Conservation (phyloP, 2,329 filamentous ascomycete genomes). For the Beauveria scarabaeidicola region DNA sequence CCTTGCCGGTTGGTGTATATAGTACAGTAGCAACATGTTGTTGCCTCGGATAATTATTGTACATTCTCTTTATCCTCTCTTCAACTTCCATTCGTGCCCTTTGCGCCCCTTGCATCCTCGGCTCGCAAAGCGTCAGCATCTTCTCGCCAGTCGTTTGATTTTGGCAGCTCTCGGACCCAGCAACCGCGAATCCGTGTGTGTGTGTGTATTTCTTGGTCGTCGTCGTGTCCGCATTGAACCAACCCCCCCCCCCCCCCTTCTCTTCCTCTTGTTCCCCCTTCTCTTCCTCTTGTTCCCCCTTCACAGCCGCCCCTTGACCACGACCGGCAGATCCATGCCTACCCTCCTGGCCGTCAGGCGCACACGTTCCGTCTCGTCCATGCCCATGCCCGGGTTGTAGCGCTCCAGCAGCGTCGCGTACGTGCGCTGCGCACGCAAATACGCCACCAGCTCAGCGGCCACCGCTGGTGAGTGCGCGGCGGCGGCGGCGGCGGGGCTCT, state of each 20-base stretch:
- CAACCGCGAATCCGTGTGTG: background rate
- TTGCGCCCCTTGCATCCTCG: background rate
- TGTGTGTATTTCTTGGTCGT: background rate
- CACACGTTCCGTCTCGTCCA: conserved; percentile 79
- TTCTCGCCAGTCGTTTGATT: background rate
- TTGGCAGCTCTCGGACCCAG: too few species aligned
- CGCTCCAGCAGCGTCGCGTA: conserved; percentile 77
- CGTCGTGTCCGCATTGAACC: too few species aligned
- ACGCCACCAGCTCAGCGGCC: conserved; percentile 71
- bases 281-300: background rate
- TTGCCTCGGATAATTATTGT: background rate
- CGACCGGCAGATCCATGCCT: conserved; percentile 77
- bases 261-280: background rate
- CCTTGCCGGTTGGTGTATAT: background rate
- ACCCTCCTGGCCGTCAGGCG: conserved; percentile 77
- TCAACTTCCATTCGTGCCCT: background rate
- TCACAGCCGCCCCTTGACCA: conserved; percentile 30
- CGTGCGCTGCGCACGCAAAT: conserved; percentile 74
- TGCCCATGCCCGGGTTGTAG: conserved; percentile 88
- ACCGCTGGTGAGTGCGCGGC: conserved; percentile 22
- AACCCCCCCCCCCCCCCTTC: too few species aligned
- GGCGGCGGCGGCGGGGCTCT: conserved; percentile 17
- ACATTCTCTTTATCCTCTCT: background rate
- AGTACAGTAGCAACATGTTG: background rate
- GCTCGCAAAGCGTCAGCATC: background rate